Evolutionary conservation across 371 early-diverging fungal species (phyloP), one percentile per base, ranked within the genome.

Genomic region (Mortierella sp.): DNA sequence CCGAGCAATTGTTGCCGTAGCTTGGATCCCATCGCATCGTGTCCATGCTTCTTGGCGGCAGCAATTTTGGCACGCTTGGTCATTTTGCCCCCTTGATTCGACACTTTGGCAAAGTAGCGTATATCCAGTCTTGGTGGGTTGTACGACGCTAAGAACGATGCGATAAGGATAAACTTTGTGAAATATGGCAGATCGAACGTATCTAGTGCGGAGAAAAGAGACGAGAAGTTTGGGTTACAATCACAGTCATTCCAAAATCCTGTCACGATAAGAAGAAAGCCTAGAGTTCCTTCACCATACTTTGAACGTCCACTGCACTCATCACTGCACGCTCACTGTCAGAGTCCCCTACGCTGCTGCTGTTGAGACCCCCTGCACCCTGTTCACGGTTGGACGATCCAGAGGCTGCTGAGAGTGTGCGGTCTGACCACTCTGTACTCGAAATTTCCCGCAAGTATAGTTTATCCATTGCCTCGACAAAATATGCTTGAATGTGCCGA

Each of bases 131-230:
- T 71, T 12, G 93, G 87, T 18, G 98, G 97, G 69, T 98, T 97
- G 78, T 95, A 96, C 0, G 95, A 94, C 5, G 97, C 97, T 58
- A 98, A 62, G 65, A 90, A 98, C 2, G 95, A 81, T 0, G 98
- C 93, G 21, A 98, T 88, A 13, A 97, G 79, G 23, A 98, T 82
- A 64, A 91, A 96, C 59, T 93, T 91, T 52, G 93, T 88, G 61
- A 87, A 92, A 67, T 88, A 89, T 0, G 93, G 93, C n/a, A 92
- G 59, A 46, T 92, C 91, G 21, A 88, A 81, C 10, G 83, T 82
- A 18, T 79, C 82, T 86, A 47, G 59, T 5, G n/a, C 14, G 18
- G 14, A 26, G 45, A 54, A 38, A 46, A 41, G 19, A 34, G 14
- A 0, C 42, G 18, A 18, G 18, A n/a, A n/a, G n/a, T n/a, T n/a